Base-by-base conservation (phyloP, 768 basidiomycete species). In the Leucocoprinus sp. region DNA sequence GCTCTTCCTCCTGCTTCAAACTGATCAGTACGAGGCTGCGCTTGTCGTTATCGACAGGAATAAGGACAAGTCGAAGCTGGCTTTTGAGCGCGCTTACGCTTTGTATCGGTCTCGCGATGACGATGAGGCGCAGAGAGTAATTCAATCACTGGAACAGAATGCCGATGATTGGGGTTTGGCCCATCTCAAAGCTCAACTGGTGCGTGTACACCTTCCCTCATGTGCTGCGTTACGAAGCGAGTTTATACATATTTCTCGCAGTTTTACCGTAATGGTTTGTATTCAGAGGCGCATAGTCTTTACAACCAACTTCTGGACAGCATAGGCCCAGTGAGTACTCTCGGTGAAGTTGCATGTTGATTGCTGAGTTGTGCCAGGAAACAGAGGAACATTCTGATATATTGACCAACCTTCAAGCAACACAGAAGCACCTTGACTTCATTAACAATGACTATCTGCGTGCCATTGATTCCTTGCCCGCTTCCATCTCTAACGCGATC, bases 311-410 rank as follows among this genome's bases (percentile, higher is more conserved):
- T 96, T 2, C 70, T 93, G 2, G 84, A 89, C 52, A 80, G 78
- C 5, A 80, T 82, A 37, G 79, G 87, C 50, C 76, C 80, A 35
- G 91, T 92, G 58, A 56, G 84, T 71, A 43, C 51, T 27, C 27
- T 26, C 19, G 26, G 22, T 35, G 31, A 35, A 19, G 28, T 35
- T 28, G 9, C 21, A 24, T 31, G 23, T 19, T 3, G 26, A 17
- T 8, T 9, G 28, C 31, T 44, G 54, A 29, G 18, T 24, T 44
- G 44, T 21, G 14, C 35, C 58, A 92, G 91, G 68, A 81, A 55
- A 83, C 88, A 21, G 86, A 93, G 55, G 92, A 95, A 66, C 78
- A 91, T 57, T 76, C 85, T 4, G 92, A 93, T 59, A 80, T 93
- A 57, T 69, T 84, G 29, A 90, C 80, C 50, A 95, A 96, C 63